Evolutionary conservation across 306 rosid genomes (phyloP).

Genomic region (Morella rubra): DNA sequence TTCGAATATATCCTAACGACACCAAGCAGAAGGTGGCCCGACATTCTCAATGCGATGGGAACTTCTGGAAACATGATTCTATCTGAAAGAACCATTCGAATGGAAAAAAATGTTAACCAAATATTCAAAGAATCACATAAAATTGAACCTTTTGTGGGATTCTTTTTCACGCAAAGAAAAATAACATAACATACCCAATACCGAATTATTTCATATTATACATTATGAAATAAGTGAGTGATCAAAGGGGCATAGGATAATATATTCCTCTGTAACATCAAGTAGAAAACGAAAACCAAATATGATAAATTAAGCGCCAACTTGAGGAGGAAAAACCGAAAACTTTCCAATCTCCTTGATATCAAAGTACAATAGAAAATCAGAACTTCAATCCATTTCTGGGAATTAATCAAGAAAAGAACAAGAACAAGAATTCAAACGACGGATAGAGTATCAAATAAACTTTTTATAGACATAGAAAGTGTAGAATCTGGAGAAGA

Average conservation of each 20-base stretch:
- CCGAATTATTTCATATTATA: not conserved
- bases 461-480: not conserved
- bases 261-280: not conserved
- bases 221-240: not conserved
- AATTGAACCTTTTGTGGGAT: not conserved
- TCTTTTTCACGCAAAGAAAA: not conserved
- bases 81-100: constrained; percentile 38
- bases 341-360: no score
- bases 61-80: constrained; percentile 88
- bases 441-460: not conserved
- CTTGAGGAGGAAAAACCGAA: no score
- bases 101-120: constrained; percentile 7
- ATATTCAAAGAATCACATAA: not conserved
- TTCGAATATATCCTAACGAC: constrained; percentile 86
- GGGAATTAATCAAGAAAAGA: not conserved
- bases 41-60: constrained; percentile 82
- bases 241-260: not conserved
- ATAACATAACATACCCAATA: not conserved
- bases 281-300: not conserved
- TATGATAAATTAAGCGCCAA: no score
- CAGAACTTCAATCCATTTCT: no score
- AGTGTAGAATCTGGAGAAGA: not conserved
- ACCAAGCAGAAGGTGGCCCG: constrained; percentile 81
- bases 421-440: not conserved
- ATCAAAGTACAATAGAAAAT: no score